phyloP scores from a whole-genome alignment of 768 basidiomycete genomes.

The Tremella mesenterica region DNA sequence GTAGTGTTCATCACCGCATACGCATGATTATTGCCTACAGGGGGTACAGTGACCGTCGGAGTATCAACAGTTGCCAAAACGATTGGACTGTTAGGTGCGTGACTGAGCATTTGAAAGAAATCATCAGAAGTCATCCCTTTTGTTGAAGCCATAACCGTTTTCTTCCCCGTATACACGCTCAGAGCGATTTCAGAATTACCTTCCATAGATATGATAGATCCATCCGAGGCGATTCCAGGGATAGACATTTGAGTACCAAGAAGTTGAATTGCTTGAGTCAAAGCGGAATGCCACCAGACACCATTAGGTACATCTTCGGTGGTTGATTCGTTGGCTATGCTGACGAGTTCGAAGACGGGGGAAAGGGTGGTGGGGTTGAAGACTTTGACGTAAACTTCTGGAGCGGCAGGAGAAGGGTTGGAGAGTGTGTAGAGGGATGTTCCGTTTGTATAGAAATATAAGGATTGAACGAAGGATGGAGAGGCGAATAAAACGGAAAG shows the following conservation, averaged over 20 bases:
- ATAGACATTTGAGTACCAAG: constrained; percentile 2
- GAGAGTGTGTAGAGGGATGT: constrained; percentile 5
- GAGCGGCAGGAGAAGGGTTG: neutral
- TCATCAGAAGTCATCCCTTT: neutral
- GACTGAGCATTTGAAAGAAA: neutral
- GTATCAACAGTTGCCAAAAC: constrained; percentile 2
- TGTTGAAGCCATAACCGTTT: neutral
- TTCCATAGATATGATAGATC: neutral
- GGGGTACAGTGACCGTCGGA: neutral
- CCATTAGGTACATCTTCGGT: constrained; percentile 11
- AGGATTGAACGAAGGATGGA: constrained; percentile 1
- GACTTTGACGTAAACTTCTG: neutral
- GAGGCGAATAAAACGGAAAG: constrained; percentile 20
- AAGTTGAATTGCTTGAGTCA: constrained; percentile 6
- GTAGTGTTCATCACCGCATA: constrained; percentile 16
- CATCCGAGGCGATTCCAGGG: constrained; percentile 4
- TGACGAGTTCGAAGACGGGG: constrained; percentile 1
- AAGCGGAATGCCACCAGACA: constrained; percentile 16
- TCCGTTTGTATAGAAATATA: constrained; percentile 18
- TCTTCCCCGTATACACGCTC: constrained; percentile 6
- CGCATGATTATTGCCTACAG: constrained; percentile 7
- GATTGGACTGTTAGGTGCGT: constrained; percentile 5
- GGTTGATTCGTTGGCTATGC: constrained; percentile 6
- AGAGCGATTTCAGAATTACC: constrained; percentile 3
- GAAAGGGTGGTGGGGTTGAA: constrained; percentile 2